Evolutionary conservation across 306 rosid species (phyloP).

Genomic region (Citrullus amarus): DNA sequence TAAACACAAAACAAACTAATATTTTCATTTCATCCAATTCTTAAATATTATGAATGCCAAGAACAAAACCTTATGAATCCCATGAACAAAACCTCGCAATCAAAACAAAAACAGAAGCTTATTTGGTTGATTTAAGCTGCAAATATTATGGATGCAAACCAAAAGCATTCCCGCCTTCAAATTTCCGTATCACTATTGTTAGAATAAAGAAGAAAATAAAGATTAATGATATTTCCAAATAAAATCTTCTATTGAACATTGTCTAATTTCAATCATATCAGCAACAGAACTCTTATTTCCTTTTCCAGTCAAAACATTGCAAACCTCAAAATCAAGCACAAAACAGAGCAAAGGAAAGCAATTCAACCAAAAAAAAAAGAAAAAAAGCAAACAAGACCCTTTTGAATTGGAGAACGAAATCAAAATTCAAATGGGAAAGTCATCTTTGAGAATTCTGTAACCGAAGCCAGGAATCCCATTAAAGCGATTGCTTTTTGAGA

Average conservation of each 20-base stretch:
- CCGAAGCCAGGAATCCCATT: conserved; percentile 42
- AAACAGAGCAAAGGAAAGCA: not conserved
- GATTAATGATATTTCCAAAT: not conserved
- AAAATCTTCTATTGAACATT: not conserved
- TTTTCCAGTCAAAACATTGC: not conserved
- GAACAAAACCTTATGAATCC: not conserved
- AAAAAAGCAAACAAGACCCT: not conserved
- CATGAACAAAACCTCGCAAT: no score
- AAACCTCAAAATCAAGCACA: not conserved
- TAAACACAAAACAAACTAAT: not conserved
- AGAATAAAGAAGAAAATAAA: not conserved
- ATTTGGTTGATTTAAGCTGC: not conserved
- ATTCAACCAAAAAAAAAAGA: not conserved
- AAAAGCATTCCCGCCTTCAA: not conserved
- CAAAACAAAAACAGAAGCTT: not conserved
- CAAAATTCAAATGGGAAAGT: conserved; percentile 19
- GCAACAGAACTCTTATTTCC: not conserved
- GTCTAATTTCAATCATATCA: not conserved
- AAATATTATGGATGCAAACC: not conserved
- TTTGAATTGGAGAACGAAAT: not conserved
- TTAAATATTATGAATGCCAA: not conserved
- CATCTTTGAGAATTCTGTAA: conserved; percentile 48
- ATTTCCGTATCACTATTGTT: not conserved
- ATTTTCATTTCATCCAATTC: not conserved
- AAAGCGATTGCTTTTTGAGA: conserved; percentile 29